Evolutionary conservation across 805 yeast species (phyloP).

Genomic region (Hanseniaspora pseudoguilliermondii): DNA sequence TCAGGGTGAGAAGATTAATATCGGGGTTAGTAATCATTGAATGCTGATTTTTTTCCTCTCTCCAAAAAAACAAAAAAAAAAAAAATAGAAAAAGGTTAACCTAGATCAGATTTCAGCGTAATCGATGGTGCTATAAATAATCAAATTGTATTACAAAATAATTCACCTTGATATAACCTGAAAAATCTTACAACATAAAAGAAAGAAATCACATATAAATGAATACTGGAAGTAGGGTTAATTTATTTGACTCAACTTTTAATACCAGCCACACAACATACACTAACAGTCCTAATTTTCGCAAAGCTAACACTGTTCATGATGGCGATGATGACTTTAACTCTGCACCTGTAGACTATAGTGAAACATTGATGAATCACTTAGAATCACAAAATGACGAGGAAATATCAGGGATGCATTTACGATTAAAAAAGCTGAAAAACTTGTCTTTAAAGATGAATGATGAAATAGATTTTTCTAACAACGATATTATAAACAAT

Average conservation of each 20-base stretch:
- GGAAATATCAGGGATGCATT: constrained; percentile 40
- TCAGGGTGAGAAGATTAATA: too few relatives aligned
- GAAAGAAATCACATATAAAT: neutral
- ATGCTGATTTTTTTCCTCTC: too few relatives aligned
- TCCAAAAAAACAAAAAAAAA: too few relatives aligned
- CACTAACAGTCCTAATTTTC: neutral
- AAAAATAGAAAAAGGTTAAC: too few relatives aligned
- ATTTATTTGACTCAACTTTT: constrained; percentile 20
- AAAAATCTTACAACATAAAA: too few relatives aligned
- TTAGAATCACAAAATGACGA: constrained; percentile 58
- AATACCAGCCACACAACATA: constrained; percentile 6
- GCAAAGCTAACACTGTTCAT: neutral
- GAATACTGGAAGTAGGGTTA: constrained; percentile 25
- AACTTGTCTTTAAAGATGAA: constrained; percentile 48
- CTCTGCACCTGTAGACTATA: constrained; percentile 28
- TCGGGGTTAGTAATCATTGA: too few relatives aligned
- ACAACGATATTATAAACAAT: constrained; percentile 30
- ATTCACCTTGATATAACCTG: too few relatives aligned
- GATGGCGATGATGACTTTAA: constrained; percentile 3
- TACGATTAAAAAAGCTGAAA: constrained; percentile 43
- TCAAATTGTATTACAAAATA: too few relatives aligned
- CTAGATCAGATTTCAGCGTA: too few relatives aligned
- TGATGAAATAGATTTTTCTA: constrained; percentile 46
- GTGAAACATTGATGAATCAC: constrained; percentile 43
- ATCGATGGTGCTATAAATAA: too few relatives aligned